A percentile compares a stretch with the other conserved stretches of the same genome.
Conservation (phyloP, 495 filamentous ascomycete species). For the Cercophora scortea region DNA sequence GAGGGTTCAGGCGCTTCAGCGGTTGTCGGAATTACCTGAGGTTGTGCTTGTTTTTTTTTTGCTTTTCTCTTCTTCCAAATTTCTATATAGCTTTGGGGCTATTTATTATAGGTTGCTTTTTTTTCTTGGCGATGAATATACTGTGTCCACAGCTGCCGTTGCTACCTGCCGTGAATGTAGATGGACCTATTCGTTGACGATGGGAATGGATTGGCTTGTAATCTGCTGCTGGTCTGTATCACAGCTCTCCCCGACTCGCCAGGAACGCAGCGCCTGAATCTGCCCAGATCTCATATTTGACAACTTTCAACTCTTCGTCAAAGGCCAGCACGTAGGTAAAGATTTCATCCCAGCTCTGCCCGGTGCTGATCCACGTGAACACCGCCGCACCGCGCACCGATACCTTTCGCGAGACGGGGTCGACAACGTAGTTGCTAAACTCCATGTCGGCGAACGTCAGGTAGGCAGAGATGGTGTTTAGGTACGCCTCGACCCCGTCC, state of each 20-base stretch:
- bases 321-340: slow-evolving; percentile 50
- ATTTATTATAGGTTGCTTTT: not conserved
- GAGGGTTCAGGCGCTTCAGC: not conserved
- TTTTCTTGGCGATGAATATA: not conserved
- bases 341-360: slow-evolving; percentile 50
- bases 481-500: slow-evolving; percentile 41
- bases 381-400: slow-evolving; percentile 39
- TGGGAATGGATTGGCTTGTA: no score
- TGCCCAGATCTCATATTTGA: slow-evolving; percentile 53
- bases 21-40: not conserved
- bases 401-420: slow-evolving; percentile 35
- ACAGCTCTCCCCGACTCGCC: slow-evolving; percentile 34
- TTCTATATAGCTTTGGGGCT: not conserved
- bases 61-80: not conserved
- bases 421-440: slow-evolving; percentile 48
- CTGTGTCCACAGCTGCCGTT: not conserved
- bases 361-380: slow-evolving; percentile 44
- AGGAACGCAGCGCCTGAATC: slow-evolving; percentile 59
- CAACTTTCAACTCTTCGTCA: slow-evolving; percentile 34
- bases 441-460: slow-evolving; percentile 41
- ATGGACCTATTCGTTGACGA: no score
- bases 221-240: no score
- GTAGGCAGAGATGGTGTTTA: slow-evolving; percentile 30
- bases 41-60: not conserved
- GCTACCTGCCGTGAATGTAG: not conserved